A percentile compares a stretch with the other conserved stretches of the same genome.
Conservation (phyloP, 2,329 filamentous ascomycete species). For the Claviceps sorghi region DNA sequence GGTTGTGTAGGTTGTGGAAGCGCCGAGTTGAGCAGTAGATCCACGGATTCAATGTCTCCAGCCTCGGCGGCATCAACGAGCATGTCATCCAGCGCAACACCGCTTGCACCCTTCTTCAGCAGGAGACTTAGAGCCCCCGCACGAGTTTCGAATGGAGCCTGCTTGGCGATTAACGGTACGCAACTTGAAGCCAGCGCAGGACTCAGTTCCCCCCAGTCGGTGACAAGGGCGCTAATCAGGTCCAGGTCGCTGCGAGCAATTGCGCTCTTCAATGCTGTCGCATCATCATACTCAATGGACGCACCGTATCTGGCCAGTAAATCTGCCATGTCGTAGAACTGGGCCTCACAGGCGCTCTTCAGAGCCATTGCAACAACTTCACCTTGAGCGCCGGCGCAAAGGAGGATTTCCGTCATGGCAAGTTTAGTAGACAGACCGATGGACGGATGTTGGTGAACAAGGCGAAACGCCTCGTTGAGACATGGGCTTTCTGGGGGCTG, state of each 20-base stretch:
- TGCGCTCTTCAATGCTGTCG: slow-evolving; percentile 32
- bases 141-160: slow-evolving; percentile 30
- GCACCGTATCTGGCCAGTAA: slow-evolving; percentile 39
- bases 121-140: slow-evolving; percentile 29
- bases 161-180: slow-evolving; percentile 32
- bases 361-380: slow-evolving; percentile 33
- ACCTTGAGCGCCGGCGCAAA: slow-evolving; percentile 43
- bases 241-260: slow-evolving; percentile 29
- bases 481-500: slow-evolving; percentile 33
- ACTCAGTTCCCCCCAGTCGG: slow-evolving; percentile 27
- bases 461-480: slow-evolving; percentile 35
- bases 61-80: slow-evolving; percentile 34
- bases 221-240: slow-evolving; percentile 33
- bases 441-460: slow-evolving; percentile 30
- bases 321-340: slow-evolving; percentile 39
- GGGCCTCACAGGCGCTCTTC: slow-evolving; percentile 30
- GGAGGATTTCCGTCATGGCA: slow-evolving; percentile 37
- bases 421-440: slow-evolving; percentile 35
- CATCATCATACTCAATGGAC: slow-evolving; percentile 39
- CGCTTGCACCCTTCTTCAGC: slow-evolving; percentile 35
- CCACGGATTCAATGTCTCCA: slow-evolving; percentile 31
- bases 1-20: slow-evolving; percentile 20
- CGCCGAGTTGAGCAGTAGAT: slow-evolving; percentile 33
- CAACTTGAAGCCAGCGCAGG: slow-evolving; percentile 34
- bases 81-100: slow-evolving; percentile 31